Base-by-base conservation (phyloP, 1,284 basidiomycete genomes). In the Tylopilus sp. region DNA sequence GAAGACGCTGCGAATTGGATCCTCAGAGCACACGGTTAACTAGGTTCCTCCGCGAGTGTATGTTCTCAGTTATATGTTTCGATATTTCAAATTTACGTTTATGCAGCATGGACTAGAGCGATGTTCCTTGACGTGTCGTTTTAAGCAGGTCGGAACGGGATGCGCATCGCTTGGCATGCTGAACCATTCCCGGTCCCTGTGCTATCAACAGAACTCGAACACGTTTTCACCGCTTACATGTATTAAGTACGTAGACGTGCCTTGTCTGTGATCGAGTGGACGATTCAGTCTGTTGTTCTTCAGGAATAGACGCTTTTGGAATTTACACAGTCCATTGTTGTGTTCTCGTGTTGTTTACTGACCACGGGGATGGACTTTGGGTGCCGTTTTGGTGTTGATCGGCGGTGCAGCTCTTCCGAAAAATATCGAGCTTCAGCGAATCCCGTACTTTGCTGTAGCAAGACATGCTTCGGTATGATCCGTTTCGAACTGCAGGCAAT, bases 361-460 rank as follows among this genome's bases (percentile, higher is more conserved):
- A 28, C 24, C 26, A 36, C 26, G 36, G 37, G n/a, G 41, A 40
- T 41, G n/a, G 24, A 22, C 40, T 40, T 35, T 50, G 40, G 35
- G 46, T 31, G 17, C 43, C 39, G 43, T 46, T 43, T 32, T 25
- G 25, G 40, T 24, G 3, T 13, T 13, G 25, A 22, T 50, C 19
- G 33, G 45, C 55, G 37, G 50, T 50, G 63, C 63, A 37, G 13
- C 31, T 7, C 24, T 42, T 43, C 25, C 29, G 42, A 29, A 41
- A 47, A 17, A 8, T 39, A 26, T 35, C 37, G 25, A 15, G 4
- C 7, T 25, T 40, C 43, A 29, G 49, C 13, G 28, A 22, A 43
- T 41, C 35, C n/a, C 39, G 19, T 32, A 19, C 22, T 37, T 56
- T 65, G 60, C 62, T 65, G 60, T 63, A 61, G 50, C 15, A 13